phyloP scores from a whole-genome alignment of 176 grass and related monocot genomes.

The Eleusine coracana region DNA sequence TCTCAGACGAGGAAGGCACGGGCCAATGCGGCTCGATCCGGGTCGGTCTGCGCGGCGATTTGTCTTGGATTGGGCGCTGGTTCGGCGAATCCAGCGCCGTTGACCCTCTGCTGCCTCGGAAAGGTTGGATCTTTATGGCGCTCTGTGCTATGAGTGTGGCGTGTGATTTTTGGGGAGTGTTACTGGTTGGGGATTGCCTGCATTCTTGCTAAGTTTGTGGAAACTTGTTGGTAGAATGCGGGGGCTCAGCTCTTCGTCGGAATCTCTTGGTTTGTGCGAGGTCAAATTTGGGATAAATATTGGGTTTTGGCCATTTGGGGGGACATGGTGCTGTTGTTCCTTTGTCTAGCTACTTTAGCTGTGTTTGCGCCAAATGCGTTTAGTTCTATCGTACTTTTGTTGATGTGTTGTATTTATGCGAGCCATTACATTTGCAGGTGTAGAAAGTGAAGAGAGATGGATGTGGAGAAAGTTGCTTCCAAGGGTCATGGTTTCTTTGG shows the following conservation, averaged over 20 bases:
- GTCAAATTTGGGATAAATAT: constrained; percentile 36
- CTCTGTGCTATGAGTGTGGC: not conserved
- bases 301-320: constrained; percentile 3
- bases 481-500: constrained; percentile 80
- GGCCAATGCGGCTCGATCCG: constrained; percentile 57
- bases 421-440: constrained; percentile 36
- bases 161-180: constrained; percentile 31
- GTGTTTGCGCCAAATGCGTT: constrained; percentile 15
- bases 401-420: constrained; percentile 41
- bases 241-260: not conserved
- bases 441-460: constrained; percentile 49
- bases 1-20: constrained; percentile 4
- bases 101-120: constrained; percentile 21
- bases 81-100: constrained; percentile 38
- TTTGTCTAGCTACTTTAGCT: constrained; percentile 25
- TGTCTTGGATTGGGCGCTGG: constrained; percentile 14
- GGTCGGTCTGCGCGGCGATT: constrained; percentile 32
- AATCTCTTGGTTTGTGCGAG: not conserved
- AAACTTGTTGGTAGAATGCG: not conserved
- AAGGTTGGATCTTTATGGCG: constrained; percentile 50
- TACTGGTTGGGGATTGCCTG: constrained; percentile 7
- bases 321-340: not conserved
- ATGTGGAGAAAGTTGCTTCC: constrained; percentile 66
- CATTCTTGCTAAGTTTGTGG: constrained; percentile 33
- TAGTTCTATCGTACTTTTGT: not conserved